Base-by-base conservation (phyloP, 129 eudicot species). In the Mikania micrantha region DNA sequence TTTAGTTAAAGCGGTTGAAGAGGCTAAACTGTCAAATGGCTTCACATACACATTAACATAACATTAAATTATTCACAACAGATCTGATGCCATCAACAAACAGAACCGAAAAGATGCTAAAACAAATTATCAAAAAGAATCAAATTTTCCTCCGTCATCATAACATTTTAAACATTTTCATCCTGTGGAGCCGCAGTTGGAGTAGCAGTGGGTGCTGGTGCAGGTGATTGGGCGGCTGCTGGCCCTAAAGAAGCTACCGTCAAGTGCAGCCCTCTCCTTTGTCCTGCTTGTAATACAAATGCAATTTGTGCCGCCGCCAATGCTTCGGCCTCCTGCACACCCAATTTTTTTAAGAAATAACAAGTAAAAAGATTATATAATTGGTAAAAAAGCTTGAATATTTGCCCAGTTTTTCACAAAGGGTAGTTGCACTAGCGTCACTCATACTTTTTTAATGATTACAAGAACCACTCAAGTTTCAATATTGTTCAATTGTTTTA, bases 221-320 rank as follows among this genome's bases (percentile, higher is more conserved):
- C 69, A 9, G 79, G 79, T 68, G 75, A 60, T 49, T 75, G 79
- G 34, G 79, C 79, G 9, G 74, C 74, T 58, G 79, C 69, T 2
- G 70, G 80, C 60, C 80, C 80, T 61, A 76, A 36, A 59, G 94
- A 77, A 32, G 94, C 86, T n/a, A 81, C 74, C 5, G 83, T 80
- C 47, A 85, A 83, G 13, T 85, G 89, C 12, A 83, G 44, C 44
- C 86, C 85, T 56, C 85, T 75, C 53, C 80, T 74, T 69, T 87
- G 89, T 20, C 87, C 87, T 17, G 87, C 79, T 71, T 83, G 95
- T 21, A 87, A 57, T 45, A 84, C 85, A 63, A 83, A 63, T 20
- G 89, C 87, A 39, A 87, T 74, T 16, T 83, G 92, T 38, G 97
- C 79, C 15, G 92, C 97, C 48, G 95, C 95, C 78, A 90, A 41